Evolutionary conservation across 176 grass and related monocot species (phyloP).

Genomic region (Pharus latifolius): DNA sequence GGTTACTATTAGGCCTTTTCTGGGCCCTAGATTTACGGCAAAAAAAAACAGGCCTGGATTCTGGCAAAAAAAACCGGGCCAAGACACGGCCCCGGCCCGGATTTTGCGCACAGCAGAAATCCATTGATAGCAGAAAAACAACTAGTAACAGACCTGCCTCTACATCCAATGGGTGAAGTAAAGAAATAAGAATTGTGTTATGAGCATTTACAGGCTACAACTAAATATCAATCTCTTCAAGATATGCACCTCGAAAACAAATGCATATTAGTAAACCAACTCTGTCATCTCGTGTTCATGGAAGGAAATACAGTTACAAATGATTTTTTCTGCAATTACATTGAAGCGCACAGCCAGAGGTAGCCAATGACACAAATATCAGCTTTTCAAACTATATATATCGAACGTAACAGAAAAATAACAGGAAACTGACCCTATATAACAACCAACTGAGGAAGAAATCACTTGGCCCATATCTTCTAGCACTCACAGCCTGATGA

Average conservation of each 20-base stretch:
- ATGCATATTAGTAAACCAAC: conserved; percentile 1
- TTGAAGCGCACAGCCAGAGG: not conserved
- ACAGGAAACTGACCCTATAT: not conserved
- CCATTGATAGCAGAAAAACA: not conserved
- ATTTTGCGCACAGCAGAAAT: not conserved
- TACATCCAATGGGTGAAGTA: not conserved
- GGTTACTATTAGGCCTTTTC: no score
- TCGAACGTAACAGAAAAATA: not conserved
- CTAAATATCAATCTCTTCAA: not conserved
- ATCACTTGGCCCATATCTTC: not conserved
- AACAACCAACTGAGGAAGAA: not conserved
- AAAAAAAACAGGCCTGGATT: no score
- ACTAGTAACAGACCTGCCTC: not conserved
- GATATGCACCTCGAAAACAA: not conserved
- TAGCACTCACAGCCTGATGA: conserved; percentile 87
- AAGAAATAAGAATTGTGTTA: not conserved
- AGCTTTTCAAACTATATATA: conserved; percentile 22
- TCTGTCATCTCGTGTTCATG: conserved; percentile 19
- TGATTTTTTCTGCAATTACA: not conserved
- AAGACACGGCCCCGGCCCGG: no score
- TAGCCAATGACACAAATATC: conserved; percentile 16
- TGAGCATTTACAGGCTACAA: conserved; percentile 11
- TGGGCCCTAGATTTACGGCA: no score
- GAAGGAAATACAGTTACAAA: conserved; percentile 15
- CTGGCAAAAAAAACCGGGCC: no score